Evolutionary conservation across 176 grass and related monocot genomes (phyloP).

Genomic region (Oryza nivara): DNA sequence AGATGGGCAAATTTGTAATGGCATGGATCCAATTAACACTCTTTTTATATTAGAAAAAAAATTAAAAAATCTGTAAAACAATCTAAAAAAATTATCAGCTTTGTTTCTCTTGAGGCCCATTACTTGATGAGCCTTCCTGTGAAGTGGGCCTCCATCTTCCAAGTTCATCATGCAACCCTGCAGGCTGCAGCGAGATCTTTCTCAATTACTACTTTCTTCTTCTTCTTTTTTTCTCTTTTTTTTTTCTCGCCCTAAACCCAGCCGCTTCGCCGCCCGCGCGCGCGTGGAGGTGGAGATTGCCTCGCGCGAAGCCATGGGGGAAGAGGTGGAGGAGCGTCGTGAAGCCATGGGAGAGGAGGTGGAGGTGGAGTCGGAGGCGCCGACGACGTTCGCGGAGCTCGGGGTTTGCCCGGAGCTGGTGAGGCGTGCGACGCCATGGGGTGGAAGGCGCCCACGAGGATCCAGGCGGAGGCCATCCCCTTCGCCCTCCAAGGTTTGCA

Average conservation of each 20-base stretch:
- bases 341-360: slow-evolving; percentile 28
- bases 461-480: slow-evolving; percentile 61
- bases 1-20: too few species aligned
- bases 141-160: not conserved
- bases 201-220: too few species aligned
- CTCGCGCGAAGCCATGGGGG: too few species aligned
- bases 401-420: slow-evolving; percentile 57
- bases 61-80: not conserved
- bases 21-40: too few species aligned
- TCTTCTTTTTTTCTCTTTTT: too few species aligned
- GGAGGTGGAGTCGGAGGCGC: slow-evolving; percentile 5
- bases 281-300: not conserved
- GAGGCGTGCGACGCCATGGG: slow-evolving; percentile 60
- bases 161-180: not conserved
- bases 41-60: not conserved
- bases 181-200: too few species aligned
- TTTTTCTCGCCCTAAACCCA: not conserved
- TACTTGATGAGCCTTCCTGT: not conserved
- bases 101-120: not conserved
- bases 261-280: not conserved
- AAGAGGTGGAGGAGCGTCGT: too few species aligned
- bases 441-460: slow-evolving; percentile 60
- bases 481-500: slow-evolving; percentile 57
- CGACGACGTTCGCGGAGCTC: slow-evolving; percentile 58
- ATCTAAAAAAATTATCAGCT: not conserved